Conservation (phyloP, 2,329 filamentous ascomycete genomes). For the Hypoxylon sp. region DNA sequence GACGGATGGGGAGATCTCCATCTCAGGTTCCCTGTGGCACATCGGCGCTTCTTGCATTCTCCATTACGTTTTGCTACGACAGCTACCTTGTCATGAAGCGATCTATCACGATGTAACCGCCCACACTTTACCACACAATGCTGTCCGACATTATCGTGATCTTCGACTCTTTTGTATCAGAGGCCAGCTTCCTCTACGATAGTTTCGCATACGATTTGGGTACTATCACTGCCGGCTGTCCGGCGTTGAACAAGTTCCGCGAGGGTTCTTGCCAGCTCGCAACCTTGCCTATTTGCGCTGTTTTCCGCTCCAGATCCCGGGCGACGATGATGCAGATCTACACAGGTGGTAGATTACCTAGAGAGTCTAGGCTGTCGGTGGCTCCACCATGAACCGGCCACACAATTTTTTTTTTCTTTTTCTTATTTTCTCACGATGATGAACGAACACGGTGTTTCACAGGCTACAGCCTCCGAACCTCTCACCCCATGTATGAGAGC, state of each 20-base stretch:
- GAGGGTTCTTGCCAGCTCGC: too few relatives aligned
- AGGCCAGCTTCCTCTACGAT: slow-evolving; percentile 9
- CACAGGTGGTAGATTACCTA: slow-evolving; percentile 6
- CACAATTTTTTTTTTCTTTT: neutral
- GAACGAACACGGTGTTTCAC: neutral
- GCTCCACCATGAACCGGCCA: slow-evolving; percentile 30
- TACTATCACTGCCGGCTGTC: neutral
- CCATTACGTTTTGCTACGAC: slow-evolving; percentile 32
- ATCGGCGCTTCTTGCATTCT: slow-evolving; percentile 21
- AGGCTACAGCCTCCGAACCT: neutral
- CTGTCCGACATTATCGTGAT: slow-evolving; percentile 5
- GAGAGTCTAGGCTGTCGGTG: slow-evolving; percentile 18
- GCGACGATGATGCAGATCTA: slow-evolving; percentile 31
- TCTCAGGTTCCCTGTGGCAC: slow-evolving; percentile 14
- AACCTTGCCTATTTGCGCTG: slow-evolving; percentile 17
- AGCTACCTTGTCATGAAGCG: slow-evolving; percentile 15
- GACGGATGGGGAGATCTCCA: slow-evolving; percentile 18
- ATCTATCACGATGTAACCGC: slow-evolving; percentile 32
- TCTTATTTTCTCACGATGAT: neutral
- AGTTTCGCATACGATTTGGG: slow-evolving; percentile 20
- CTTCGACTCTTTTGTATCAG: slow-evolving; percentile 8
- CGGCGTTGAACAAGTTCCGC: slow-evolving; percentile 1
- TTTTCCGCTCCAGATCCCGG: slow-evolving; percentile 27
- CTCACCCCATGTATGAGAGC: too few relatives aligned
- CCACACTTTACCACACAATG: neutral